Percentiles rank a stretch among this genome's conserved stretches.
Evolutionary conservation across 2,329 filamentous ascomycete species (phyloP).

Genomic region (Penicillium sp.): DNA sequence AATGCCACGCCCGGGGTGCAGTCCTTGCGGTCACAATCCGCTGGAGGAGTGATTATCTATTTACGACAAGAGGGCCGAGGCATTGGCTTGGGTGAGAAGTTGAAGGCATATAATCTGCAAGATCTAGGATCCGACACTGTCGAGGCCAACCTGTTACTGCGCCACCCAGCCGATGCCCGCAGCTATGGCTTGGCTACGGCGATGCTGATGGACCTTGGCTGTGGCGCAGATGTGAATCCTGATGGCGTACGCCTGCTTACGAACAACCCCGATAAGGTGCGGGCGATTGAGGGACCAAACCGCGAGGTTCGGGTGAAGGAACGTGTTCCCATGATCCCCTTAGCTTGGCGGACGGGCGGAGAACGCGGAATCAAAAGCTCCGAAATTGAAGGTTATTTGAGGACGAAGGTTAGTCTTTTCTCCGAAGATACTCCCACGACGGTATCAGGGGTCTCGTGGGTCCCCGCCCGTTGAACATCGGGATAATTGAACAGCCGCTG

Average conservation of each 20-base stretch:
- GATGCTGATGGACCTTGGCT: conserved; percentile 83
- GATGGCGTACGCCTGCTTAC: conserved; percentile 74
- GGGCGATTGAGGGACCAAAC: conserved; percentile 88
- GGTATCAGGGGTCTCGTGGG: background rate
- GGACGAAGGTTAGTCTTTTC: conserved; percentile 73
- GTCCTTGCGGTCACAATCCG: conserved; percentile 52
- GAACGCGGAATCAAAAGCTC: conserved; percentile 79
- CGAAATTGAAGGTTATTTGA: conserved; percentile 91
- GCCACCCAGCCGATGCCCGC: conserved; percentile 90
- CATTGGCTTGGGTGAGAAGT: conserved; percentile 90
- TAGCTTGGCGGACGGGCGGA: conserved; percentile 82
- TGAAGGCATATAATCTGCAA: conserved; percentile 97
- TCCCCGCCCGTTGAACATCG: background rate
- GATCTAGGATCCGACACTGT: conserved; percentile 97
- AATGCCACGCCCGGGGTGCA: conserved; percentile 30
- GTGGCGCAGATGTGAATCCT: conserved; percentile 63
- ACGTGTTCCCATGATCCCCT: conserved; percentile 89
- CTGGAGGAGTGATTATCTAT: conserved; percentile 91
- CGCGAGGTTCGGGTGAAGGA: conserved; percentile 86
- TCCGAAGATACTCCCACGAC: background rate
- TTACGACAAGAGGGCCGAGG: conserved; percentile 93
- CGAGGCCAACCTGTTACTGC: conserved; percentile 85
- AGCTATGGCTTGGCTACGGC: conserved; percentile 97
- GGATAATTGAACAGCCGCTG: background rate
- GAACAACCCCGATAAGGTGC: conserved; percentile 96